Base-by-base conservation (phyloP, 345 rosid species). In the Eucalyptus microcorys region DNA sequence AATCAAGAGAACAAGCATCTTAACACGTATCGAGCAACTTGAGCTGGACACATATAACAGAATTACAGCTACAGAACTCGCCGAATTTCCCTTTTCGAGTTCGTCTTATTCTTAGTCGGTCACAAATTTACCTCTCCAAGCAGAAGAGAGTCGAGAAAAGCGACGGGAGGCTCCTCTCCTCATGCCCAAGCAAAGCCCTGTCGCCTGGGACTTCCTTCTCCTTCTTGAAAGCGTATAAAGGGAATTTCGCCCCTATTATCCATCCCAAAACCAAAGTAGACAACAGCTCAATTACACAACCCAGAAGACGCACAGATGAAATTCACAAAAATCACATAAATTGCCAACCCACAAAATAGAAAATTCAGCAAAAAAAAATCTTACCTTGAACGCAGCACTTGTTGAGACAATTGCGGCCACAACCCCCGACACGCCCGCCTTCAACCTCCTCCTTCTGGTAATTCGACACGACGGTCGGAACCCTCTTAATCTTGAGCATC, bases 401-500 rank as follows among this genome's bases (percentile, higher is more conserved):
- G 83, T 90, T 89, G 64, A 96, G 92, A 91, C 97, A 96, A 91
- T 95, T 95, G 87, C 97, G 95, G 89, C 97, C 98, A 86, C 98
- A 98, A 13, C 99, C 97, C 30, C 91, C 93, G 49, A 86, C 92
- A 6, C 95, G 94, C 68, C 87, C 94, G 49, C 94, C 97, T 55
- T 92, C 97, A 3, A 91, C 89, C 89, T 96, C 98, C 42, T 97
- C 98, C 91, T 95, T 95, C 93, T 96, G 98, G 91, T 95, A 94
- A 89, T 96, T 97, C 9, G 97, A 97, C 7, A 97, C 96, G 57
- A 97, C 93, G 4, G 99, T 97, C 4, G 98, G 98, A 91, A 97
- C 97, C 91, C 99, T 94, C 93, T 95, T 97, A 90, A 98, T 98
- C 90, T 91, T 95, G 88, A 96, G 93, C 98, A 94, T 94, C 97